Percentiles rank a stretch among this genome's conserved stretches.
These are phyloP conservation scores for Cubamyces sp. DNA, from an alignment of 768 basidiomycete genomes.

Conservation along the genomic window DNA sequence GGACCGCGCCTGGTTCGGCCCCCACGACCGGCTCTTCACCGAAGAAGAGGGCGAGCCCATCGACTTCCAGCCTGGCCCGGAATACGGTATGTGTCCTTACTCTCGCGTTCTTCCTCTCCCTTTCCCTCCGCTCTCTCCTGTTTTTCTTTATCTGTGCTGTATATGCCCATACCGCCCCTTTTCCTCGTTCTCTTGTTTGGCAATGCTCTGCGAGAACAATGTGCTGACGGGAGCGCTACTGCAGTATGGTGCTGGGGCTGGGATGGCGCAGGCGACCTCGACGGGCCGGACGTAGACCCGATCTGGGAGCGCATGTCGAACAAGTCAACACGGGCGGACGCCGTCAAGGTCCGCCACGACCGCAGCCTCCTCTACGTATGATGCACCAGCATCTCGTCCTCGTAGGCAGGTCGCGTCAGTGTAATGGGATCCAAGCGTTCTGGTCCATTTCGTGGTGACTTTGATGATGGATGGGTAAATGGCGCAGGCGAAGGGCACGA, in stretches of 20 bases:
- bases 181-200: too few relatives aligned
- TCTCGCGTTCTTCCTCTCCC: neutral
- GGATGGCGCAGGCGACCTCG: conserved; percentile 98
- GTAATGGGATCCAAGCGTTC: too few relatives aligned
- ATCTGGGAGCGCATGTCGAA: conserved; percentile 91
- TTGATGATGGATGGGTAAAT: neutral
- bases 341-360: conserved; percentile 75
- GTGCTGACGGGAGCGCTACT: neutral
- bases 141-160: too few relatives aligned
- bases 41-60: conserved; percentile 83
- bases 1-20: conserved; percentile 97
- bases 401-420: too few relatives aligned
- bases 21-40: conserved; percentile 92
- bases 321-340: conserved; percentile 55
- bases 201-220: too few relatives aligned
- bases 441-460: too few relatives aligned
- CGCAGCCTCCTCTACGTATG: conserved; percentile 25
- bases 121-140: neutral
- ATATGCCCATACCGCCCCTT: too few relatives aligned
- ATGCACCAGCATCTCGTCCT: neutral
- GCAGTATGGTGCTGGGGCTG: conserved; percentile 99
- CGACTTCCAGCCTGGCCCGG: conserved; percentile 79
- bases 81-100: conserved; percentile 59
- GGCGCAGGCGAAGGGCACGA: neutral
- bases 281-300: conserved; percentile 97